Evolutionary conservation across 805 yeast genomes (phyloP), one percentile per base, ranked within the genome.

Genomic region (Myxozyma vanderwaltii): DNA sequence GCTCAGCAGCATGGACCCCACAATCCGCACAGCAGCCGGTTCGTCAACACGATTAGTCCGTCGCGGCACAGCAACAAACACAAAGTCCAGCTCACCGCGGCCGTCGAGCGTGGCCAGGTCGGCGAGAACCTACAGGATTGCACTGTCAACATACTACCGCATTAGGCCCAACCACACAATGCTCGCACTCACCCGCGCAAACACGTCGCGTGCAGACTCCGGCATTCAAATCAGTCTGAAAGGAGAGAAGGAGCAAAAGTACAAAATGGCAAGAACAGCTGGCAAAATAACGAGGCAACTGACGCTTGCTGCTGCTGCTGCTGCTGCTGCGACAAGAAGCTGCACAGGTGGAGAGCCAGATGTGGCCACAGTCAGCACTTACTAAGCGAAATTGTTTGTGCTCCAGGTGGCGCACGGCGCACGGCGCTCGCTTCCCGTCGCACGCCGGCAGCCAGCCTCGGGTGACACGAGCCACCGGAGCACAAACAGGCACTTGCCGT

Each of bases 371-470:
- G n/a, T n/a, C n/a, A n/a, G n/a, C n/a, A n/a, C n/a, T n/a, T n/a
- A n/a, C n/a, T n/a, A n/a, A n/a, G n/a, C n/a, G n/a, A n/a, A n/a
- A n/a, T 27, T 43, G 48, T 33, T 51, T 43, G 43, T 23, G 49
- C 55, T 33, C 33, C 55, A 15, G 41, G 49, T 13, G 45, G 46
- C 54, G 54, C 46, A 50, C 46, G 54, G 54, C 54, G 54, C 46
- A 50, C 54, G 45, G 54, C 46, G 46, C 54, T 40, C 54, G 46
- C 39, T 38, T 29, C n/a, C n/a, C n/a, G n/a, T n/a, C n/a, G n/a
- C n/a, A n/a, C n/a, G n/a, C n/a, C n/a, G n/a, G n/a, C n/a, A n/a
- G n/a, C n/a, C n/a, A n/a, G n/a, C n/a, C n/a, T n/a, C 17, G 45
- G 15, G 2, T 12, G 8, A 39, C 27, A 19, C 12, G 19, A 13